Base-by-base conservation (phyloP, 192 early-diverging fungal species). In the Chytriomyces hyalinus region DNA sequence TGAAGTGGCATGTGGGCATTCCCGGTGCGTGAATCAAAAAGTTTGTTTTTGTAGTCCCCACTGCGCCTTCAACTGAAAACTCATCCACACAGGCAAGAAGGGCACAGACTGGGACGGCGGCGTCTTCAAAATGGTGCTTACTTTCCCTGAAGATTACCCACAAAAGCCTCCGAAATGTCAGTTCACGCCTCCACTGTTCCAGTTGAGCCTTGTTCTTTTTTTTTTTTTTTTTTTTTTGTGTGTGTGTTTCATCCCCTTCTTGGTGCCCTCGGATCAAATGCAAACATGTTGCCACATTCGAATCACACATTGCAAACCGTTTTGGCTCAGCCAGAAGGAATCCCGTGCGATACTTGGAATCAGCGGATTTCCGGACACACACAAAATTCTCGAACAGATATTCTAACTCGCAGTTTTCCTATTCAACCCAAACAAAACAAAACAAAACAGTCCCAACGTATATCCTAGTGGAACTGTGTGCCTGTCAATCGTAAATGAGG, bases 391-490 rank as follows among this genome's bases (percentile, higher is more conserved):
- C 28, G 28, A 36, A 36, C 28, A 36, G 28, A 36, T 2, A 2
- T 36, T 36, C 2, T 36, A 36, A 36, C 28, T 36, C 28, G 28
- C 28, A 36, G 28, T 36, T 36, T 36, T 2, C 28, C 28, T 1
- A n/a, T n/a, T n/a, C n/a, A n/a, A n/a, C n/a, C n/a, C 28, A 0
- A 0, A 36, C 0, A 36, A 36, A 36, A 36, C 28, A 36, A 36
- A 36, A 36, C 0, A 0, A 0, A 36, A 36, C 73, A 75, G 73
- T 79, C 96, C 96, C 3, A 99, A 99, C 78, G 91, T 99, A 24
- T 99, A 97, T 76, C 97, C 97, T 20, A 96, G 94, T 4, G 97
- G 97, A 70, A 98, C 96, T 3, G 95, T 99, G 22, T 99, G 97
- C 71, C 84, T 99, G 59, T 97, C 95, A 1, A 99, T 99, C 76